Evolutionary conservation across 2,329 filamentous ascomycete genomes (phyloP).

Genomic region (Karstenula rhodostoma): DNA sequence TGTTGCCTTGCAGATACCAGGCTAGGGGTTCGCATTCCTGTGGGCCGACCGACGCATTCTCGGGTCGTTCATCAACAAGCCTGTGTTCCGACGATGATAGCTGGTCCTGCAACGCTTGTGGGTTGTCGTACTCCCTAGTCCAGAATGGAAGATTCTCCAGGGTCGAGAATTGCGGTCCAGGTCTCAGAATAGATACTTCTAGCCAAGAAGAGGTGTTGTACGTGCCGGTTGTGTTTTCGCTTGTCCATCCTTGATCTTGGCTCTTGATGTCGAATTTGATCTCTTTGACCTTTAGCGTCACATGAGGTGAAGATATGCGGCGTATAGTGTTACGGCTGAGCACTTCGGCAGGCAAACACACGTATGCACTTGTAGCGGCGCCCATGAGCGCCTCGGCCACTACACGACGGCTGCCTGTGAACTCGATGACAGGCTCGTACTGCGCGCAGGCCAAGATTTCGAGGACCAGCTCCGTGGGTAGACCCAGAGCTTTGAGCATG

Average conservation of each 20-base stretch:
- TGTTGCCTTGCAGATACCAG: slow-evolving; percentile 46
- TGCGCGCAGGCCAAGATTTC: slow-evolving; percentile 36
- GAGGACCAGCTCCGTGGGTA: slow-evolving; percentile 43
- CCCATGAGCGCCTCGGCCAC: slow-evolving; percentile 13
- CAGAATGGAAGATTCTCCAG: slow-evolving; percentile 13
- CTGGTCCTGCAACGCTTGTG: slow-evolving; percentile 2
- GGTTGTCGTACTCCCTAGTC: slow-evolving; percentile 1
- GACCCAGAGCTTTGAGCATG: slow-evolving; percentile 28
- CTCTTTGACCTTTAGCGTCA: slow-evolving; percentile 31
- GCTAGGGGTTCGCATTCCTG: slow-evolving; percentile 35
- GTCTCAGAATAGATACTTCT: slow-evolving; percentile 41
- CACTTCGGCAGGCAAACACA: slow-evolving; percentile 28
- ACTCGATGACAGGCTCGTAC: slow-evolving; percentile 33
- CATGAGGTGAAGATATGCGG: slow-evolving; percentile 16
- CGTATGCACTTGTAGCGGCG: slow-evolving; percentile 19
- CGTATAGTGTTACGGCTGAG: slow-evolving; percentile 20
- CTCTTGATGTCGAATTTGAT: slow-evolving; percentile 36
- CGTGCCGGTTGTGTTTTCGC: slow-evolving; percentile 32
- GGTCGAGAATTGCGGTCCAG: neutral
- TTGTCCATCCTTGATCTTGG: slow-evolving; percentile 46
- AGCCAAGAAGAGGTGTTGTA: slow-evolving; percentile 45
- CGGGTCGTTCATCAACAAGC: slow-evolving; percentile 29
- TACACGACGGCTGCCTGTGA: neutral
- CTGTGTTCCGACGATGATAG: slow-evolving; percentile 1
- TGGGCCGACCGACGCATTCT: slow-evolving; percentile 26